Conservation (phyloP, 2,329 filamentous ascomycete species). For the Akanthomyces muscarius region DNA sequence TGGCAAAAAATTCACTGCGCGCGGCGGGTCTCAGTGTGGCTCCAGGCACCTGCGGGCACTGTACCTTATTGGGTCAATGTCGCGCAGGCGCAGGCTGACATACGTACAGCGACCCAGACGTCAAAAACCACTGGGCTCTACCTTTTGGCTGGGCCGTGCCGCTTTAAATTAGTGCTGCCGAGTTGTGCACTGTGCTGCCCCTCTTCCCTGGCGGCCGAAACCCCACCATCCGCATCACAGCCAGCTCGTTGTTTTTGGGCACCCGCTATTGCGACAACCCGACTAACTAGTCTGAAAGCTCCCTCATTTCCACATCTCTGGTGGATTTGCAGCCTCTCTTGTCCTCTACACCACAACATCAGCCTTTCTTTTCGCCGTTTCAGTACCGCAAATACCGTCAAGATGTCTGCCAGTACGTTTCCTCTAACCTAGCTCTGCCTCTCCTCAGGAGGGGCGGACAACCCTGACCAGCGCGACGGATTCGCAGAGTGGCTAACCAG, state of each 20-base stretch:
- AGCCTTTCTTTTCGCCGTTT: background rate
- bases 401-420: constrained; percentile 32
- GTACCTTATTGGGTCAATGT: constrained; percentile 3
- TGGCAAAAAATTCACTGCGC: constrained; percentile 6
- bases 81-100: constrained; percentile 12
- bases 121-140: background rate
- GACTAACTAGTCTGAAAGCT: constrained; percentile 8
- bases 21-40: background rate
- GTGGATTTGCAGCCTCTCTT: constrained; percentile 19
- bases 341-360: background rate
- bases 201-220: constrained; percentile 10
- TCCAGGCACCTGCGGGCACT: constrained; percentile 11
- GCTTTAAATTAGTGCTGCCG: background rate
- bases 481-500: constrained; percentile 21
- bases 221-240: constrained; percentile 18
- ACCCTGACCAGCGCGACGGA: constrained; percentile 17
- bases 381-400: constrained; percentile 21
- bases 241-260: constrained; percentile 16
- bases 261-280: constrained; percentile 18
- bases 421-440: background rate
- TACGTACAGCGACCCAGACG: background rate
- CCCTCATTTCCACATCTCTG: constrained; percentile 18
- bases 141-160: background rate
- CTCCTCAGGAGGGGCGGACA: constrained; percentile 10
- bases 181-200: constrained; percentile 16